Evolutionary conservation across 345 rosid species (phyloP), one percentile per base, ranked within the genome.

Genomic region (Populus euphratica): DNA sequence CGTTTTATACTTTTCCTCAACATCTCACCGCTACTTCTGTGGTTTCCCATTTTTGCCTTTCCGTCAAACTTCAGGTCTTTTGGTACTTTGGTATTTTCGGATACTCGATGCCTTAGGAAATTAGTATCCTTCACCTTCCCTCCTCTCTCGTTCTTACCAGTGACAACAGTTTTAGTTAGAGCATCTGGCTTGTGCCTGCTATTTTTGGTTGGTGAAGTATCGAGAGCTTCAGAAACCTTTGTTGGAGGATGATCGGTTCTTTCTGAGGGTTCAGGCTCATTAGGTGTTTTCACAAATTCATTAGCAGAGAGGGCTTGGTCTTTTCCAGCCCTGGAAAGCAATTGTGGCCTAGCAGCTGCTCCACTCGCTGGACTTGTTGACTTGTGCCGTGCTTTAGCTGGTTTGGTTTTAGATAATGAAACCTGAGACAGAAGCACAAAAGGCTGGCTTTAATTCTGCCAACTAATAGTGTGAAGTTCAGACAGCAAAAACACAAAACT

Each of bases 1-100:
- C 79, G 82, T 86, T 81, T 81, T 31, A 78, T 80, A 38, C 74
- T 85, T 79, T 83, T 88, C 38, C 86, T 86, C 77, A 74, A 59
- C 83, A 70, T 79, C 77, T 81, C 83, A 47, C 49, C 39, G 83
- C 70, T 81, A 70, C 59, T 80, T 81, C 82, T 83, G 23, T 41
- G 80, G 47, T 73, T 69, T 68, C 83, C 80, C 49, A 64, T 79
- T 70, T 76, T 81, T n/a, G 44, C 76, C 81, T 74, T 83, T 49
- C 82, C 82, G 27, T 77, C 80, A 5, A 10, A 66, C 66, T 39
- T 84, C 18, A 29, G 81, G 63, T 78, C 82, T 74, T 85, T 87
- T 1, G 20, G 52, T 20, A 59, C 39, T 75, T 61, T 77, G 21
- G 54, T 49, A 36, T 35, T 77, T 61, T 71, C 85, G 0, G 83